phyloP scores from a whole-genome alignment of 2,329 filamentous ascomycete genomes.

The Lasiodiplodia hormozganensis region DNA sequence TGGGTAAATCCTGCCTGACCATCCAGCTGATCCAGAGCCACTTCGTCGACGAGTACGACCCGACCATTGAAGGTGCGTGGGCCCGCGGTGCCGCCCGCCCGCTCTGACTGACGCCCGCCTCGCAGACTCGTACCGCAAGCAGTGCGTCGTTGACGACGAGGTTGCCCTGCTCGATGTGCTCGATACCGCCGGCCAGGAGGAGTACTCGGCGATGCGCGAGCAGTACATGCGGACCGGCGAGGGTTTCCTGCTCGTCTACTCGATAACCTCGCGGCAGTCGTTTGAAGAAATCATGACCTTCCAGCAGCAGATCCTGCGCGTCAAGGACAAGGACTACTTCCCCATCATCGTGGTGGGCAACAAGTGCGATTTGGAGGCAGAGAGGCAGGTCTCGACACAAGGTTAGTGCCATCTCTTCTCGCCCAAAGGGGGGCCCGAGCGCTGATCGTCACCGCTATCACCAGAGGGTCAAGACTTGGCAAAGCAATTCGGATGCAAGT shows the following conservation, averaged over 20 bases:
- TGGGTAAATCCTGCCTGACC: constrained; percentile 98
- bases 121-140: constrained; percentile 98
- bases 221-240: constrained; percentile 99
- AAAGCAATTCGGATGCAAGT: constrained; percentile 90
- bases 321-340: constrained; percentile 99
- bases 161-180: constrained; percentile 96
- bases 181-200: constrained; percentile 97
- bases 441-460: constrained; percentile 24
- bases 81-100: constrained; percentile 15
- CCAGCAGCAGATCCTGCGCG: constrained; percentile 96
- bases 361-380: constrained; percentile 96
- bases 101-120: constrained; percentile 27
- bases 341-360: constrained; percentile 99
- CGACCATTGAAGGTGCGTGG: constrained; percentile 90
- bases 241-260: constrained; percentile 97
- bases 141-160: constrained; percentile 98
- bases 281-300: constrained; percentile 99
- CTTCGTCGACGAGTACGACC: constrained; percentile 99
- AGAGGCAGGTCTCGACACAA: constrained; percentile 90
- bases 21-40: constrained; percentile 85
- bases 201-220: constrained; percentile 99
- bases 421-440: constrained; percentile 28
- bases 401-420: constrained; percentile 64
- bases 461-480: constrained; percentile 90
- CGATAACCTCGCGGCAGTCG: constrained; percentile 94